Evolutionary conservation across 768 basidiomycete genomes (phyloP), one percentile per base, ranked within the genome.

Genomic region (Pisolithus marmoratus): DNA sequence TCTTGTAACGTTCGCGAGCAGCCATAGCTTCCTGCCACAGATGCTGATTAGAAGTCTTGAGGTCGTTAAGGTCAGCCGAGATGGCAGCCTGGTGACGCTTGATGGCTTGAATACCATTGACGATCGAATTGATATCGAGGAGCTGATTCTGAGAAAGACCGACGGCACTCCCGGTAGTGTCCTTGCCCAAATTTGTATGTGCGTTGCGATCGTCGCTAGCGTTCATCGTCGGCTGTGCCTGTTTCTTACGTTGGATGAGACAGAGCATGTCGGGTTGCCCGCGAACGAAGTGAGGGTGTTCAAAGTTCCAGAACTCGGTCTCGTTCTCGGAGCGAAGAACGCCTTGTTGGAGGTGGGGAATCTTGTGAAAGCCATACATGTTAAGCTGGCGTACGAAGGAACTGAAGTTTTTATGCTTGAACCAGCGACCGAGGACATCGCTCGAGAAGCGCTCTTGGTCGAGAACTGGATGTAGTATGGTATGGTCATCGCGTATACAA

Each of bases 341-440:
- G 43, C 94, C 94, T 67, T 95, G 90, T 62, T 95, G 94, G 19
- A 97, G 82, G 64, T 98, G 94, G 0, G 94, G 94, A 44, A 97
- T 91, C 72, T 94, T 94, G 73, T 92, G 90, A 69, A 94, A 95
- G 24, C 91, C 92, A 62, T 94, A 95, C 90, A 94, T 94, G 76
- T 95, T 94, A 57, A 94, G 79, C 65, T 95, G 93, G 58, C 94
- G 84, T 49, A 94, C 91, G 66, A 96, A 95, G 62, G 88, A 90
- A 12, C 90, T 91, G 70, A 96, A 98, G 67, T 95, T 96, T 54
- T 87, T 84, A 72, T 98, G 96, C 67, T 99, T 99, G 83, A 97
- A 99, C 84, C 88, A 98, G 40, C 84, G 81, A 3, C 91, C 91
- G 7, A 98, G 81, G 29, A 96, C 82, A 68, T 95, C 88, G 37